Evolutionary conservation across 2,329 filamentous ascomycete species (phyloP), one percentile per base, ranked within the genome.

Genomic region (Penicillium sp.): DNA sequence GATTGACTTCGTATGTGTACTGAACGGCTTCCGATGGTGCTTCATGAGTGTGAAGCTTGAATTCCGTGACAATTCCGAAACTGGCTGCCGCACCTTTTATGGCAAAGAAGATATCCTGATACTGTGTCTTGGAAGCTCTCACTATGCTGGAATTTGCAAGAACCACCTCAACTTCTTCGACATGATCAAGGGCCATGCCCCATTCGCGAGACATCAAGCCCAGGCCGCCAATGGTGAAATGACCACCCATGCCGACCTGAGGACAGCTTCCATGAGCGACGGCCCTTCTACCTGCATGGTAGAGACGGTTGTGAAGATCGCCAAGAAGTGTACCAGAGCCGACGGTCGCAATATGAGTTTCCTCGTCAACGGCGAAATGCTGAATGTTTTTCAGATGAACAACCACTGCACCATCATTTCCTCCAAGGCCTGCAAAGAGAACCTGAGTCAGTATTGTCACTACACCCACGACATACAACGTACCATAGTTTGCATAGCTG

Each of bases 1-100:
- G 75, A 19, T 76, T 78, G 56, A 87, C 73, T 9, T 77, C 78
- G 70, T 83, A 88, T 1, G 81, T 80, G 69, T 86, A 88, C 58
- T 86, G 80, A 10, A 88, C 77, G 3, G 85, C 77, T n/a, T 75
- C 72, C 5, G 76, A 55, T 0, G 76, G 78, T 5, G 72, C 72
- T 3, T 65, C 62, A 46, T 75, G 66, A 0, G 75, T 77, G 31
- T 66, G 67, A 10, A 77, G 63, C n/a, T 71, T 72, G 60, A 77
- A 77, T 26, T 72, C 69, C 0, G 75, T 77, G 4, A 77, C 69
- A 27, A 77, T 70, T 0, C 74, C 75, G 57, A 76, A 76, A 37
- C 69, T 72, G 7, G 73, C 68, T 6, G 67, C 74, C 4, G 75
- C 74, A 16, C 75, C 75, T 33, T 69, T 70, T 23, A 76, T 62